Evolutionary conservation across 164 flowering plant genomes (phyloP).

Genomic region (Chimonanthus salicifolius): DNA sequence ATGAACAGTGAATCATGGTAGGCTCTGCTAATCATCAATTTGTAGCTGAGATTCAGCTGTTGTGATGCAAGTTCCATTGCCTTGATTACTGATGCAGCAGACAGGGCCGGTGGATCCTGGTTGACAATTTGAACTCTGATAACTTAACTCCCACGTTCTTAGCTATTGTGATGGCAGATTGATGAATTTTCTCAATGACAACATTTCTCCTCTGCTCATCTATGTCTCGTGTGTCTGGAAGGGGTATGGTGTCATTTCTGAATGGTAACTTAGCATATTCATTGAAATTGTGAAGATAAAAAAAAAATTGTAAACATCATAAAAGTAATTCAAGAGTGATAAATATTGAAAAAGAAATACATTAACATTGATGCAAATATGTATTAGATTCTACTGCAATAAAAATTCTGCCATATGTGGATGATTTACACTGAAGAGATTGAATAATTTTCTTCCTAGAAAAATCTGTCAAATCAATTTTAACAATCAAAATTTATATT

Average conservation of each 20-base stretch:
- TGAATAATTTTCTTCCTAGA: too few species aligned
- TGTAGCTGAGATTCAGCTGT: slow-evolving; percentile 65
- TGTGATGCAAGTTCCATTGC: slow-evolving; percentile 68
- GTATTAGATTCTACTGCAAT: too few species aligned
- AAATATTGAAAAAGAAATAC: too few species aligned
- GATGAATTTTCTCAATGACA: slow-evolving; percentile 74
- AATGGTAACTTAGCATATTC: background rate
- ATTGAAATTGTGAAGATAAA: background rate
- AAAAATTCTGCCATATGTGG: too few species aligned
- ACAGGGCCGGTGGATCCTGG: slow-evolving; percentile 96
- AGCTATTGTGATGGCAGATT: slow-evolving; percentile 67
- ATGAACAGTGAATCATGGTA: slow-evolving; percentile 97
- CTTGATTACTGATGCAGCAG: slow-evolving; percentile 52
- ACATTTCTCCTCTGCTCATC: slow-evolving; percentile 79
- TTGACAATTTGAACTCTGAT: slow-evolving; percentile 75
- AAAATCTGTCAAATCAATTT: too few species aligned
- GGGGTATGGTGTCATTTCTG: background rate
- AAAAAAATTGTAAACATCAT: too few species aligned
- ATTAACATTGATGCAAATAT: too few species aligned
- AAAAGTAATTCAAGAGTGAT: too few species aligned
- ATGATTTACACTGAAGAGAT: too few species aligned
- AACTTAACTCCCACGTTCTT: slow-evolving; percentile 58
- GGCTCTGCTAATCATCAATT: slow-evolving; percentile 95
- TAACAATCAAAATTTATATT: too few species aligned
- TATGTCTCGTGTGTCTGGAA: slow-evolving; percentile 86